Evolutionary conservation across 2,329 filamentous ascomycete species (phyloP), one percentile per base, ranked within the genome.

Genomic region (Hymenoscyphus fraxineus): DNA sequence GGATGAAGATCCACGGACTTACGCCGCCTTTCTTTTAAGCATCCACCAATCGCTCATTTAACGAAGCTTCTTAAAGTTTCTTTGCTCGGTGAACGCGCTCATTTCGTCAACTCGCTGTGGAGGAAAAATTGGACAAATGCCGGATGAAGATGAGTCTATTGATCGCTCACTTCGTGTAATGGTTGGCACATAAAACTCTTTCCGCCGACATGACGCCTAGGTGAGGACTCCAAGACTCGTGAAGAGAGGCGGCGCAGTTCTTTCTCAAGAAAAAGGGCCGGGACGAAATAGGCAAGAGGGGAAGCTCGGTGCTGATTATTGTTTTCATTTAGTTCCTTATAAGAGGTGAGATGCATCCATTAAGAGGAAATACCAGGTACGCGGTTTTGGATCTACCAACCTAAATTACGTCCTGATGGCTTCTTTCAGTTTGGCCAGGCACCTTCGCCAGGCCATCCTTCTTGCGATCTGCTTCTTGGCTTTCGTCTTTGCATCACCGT

Each of bases 401-500:
- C 15, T 27, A 9, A 47, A n/a, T 47, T 19, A 35, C 35, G 35
- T 51, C 22, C 44, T 51, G n/a, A 51, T 51, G 44, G 44, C n/a
- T 51, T 51, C 19, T 22, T 51, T 51, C 22, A 22, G n/a, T 13
- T 51, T 51, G 44, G 22, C 44, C 19, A 22, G 19, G 19, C 19
- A 51, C 7, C 3, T 51, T 51, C 44, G 44, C 7, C 44, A 22
- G n/a, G 44, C 44, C 4, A 51, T 51, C 22, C 19, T 51, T 12
- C 44, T 51, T 51, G 19, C 44, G 12, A 10, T 51, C 15, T 51
- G 19, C 19, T 51, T 22, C n/a, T 22, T 51, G 44, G 19, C 44
- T 13, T 22, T 51, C 3, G 44, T 51, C 44, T 22, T 54, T 60
- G 55, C 57, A n/a, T 57, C 41, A 56, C 65, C 61, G 12, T 35